Evolutionary conservation across 2,329 filamentous ascomycete species (phyloP).

Genomic region (Albifimbria verrucaria): DNA sequence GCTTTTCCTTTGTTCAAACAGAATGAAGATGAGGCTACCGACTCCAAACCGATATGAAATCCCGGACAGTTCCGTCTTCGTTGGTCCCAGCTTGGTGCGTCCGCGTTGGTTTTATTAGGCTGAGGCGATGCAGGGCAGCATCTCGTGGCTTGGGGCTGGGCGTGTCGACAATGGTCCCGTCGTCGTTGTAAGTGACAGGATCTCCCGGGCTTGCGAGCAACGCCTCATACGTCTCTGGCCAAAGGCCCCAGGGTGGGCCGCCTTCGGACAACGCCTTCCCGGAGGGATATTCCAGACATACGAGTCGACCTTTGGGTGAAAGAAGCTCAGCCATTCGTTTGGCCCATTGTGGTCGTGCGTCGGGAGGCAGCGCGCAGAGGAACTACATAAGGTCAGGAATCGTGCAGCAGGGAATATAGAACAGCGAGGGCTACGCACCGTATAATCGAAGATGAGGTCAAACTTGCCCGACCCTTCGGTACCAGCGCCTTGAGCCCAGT

Average conservation of each 20-base stretch:
- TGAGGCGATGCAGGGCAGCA: constrained; percentile 39
- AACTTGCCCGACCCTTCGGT: constrained; percentile 47
- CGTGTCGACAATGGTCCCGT: constrained; percentile 39
- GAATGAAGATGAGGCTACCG: constrained; percentile 22
- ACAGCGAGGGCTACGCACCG: constrained; percentile 36
- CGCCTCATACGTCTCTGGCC: constrained; percentile 66
- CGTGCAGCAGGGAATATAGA: background rate
- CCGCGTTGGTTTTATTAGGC: constrained; percentile 46
- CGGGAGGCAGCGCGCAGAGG: constrained; percentile 57
- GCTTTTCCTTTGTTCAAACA: no score
- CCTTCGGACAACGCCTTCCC: constrained; percentile 61
- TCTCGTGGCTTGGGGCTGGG: constrained; percentile 34
- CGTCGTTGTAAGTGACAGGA: constrained; percentile 55
- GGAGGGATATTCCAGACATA: constrained; percentile 76
- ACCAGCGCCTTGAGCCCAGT: constrained; percentile 45
- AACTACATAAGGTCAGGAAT: constrained; percentile 41
- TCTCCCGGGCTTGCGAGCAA: constrained; percentile 69
- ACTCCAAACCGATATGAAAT: constrained; percentile 55
- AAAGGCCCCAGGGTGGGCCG: constrained; percentile 72
- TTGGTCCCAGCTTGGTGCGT: constrained; percentile 46
- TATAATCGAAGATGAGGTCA: constrained; percentile 65
- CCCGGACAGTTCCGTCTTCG: constrained; percentile 42
- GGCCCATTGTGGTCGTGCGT: constrained; percentile 51
- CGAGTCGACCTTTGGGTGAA: constrained; percentile 43
- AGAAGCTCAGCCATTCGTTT: constrained; percentile 49